These are phyloP conservation scores for Actinomortierella wolfii DNA, from an alignment of 371 early-diverging fungal genomes.

Conservation along the genomic window DNA sequence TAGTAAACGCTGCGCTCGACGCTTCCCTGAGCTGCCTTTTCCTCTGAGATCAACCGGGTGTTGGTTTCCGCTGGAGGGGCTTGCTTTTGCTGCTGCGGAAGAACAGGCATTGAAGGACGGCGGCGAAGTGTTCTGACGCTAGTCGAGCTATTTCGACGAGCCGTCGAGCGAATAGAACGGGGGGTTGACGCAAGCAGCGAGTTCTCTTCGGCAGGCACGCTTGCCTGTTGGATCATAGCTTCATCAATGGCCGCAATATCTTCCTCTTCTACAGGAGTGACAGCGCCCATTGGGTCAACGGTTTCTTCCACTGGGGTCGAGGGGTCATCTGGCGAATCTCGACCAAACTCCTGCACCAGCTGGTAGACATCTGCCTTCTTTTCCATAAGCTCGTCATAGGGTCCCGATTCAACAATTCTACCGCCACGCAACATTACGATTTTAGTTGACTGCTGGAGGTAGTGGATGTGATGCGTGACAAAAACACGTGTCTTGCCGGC, in stretches of 20 bases:
- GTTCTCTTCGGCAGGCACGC: conserved; percentile 20
- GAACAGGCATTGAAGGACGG: conserved; percentile 57
- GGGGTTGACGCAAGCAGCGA: conserved; percentile 33
- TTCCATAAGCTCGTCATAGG: conserved; percentile 68
- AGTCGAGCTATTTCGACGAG: conserved; percentile 47
- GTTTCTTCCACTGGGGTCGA: conserved; percentile 46
- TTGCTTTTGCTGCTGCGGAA: conserved; percentile 15
- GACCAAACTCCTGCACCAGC: conserved; percentile 53
- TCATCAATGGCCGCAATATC: conserved; percentile 44
- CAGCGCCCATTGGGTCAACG: conserved; percentile 32
- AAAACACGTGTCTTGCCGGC: conserved; percentile 81
- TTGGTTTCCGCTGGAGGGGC: conserved; percentile 26
- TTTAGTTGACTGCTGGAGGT: conserved; percentile 66
- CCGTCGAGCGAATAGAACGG: conserved; percentile 27
- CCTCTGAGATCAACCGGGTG: conserved; percentile 68
- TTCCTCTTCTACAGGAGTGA: conserved; percentile 35
- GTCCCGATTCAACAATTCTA: conserved; percentile 73
- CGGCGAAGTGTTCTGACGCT: conserved; percentile 59
- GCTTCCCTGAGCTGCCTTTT: conserved; percentile 81
- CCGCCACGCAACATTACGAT: conserved; percentile 83
- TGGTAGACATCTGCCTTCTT: conserved; percentile 61
- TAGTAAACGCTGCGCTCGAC: conserved; percentile 76
- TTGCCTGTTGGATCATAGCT: too few relatives aligned
- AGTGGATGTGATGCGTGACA: conserved; percentile 92
- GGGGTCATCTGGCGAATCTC: conserved; percentile 21